Conservation (phyloP, 208 protist species). For the Tritrichomonas foetus region DNA sequence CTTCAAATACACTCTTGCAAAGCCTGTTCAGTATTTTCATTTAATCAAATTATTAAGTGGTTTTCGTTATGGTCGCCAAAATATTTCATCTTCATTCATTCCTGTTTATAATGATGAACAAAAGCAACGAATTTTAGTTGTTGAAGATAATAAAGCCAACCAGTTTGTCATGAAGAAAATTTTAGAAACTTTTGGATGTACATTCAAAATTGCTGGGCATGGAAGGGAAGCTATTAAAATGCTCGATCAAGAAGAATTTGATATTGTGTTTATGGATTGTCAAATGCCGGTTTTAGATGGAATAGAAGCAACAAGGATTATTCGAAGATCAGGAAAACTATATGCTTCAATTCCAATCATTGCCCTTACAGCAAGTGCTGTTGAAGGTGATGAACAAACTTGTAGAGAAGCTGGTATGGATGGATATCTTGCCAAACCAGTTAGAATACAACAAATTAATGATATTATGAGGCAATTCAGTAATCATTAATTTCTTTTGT, state of each 20-base stretch:
- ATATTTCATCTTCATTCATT: too few species aligned
- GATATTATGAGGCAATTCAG: background rate
- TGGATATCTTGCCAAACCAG: slow-evolving; percentile 52
- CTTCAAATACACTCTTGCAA: background rate
- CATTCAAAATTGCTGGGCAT: background rate
- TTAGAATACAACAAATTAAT: slow-evolving; percentile 33
- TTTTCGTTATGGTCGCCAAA: too few species aligned
- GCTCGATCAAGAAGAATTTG: background rate
- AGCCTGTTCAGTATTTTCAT: background rate
- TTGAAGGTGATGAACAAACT: slow-evolving; percentile 38
- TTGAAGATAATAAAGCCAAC: slow-evolving; percentile 33
- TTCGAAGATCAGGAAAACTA: background rate
- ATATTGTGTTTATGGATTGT: slow-evolving; percentile 48
- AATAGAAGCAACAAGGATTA: slow-evolving; percentile 45
- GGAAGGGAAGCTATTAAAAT: background rate
- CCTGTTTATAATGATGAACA: too few species aligned
- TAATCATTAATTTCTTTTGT: background rate
- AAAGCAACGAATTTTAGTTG: too few species aligned
- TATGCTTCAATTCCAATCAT: slow-evolving; percentile 46
- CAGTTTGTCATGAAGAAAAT: slow-evolving; percentile 37
- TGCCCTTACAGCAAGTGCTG: slow-evolving; percentile 50
- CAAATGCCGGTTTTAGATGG: too few species aligned
- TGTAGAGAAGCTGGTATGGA: slow-evolving; percentile 52
- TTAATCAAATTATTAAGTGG: background rate
- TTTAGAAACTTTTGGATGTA: background rate